Conservation (phyloP, 2,329 filamentous ascomycete genomes). For the Xylaria sp. region DNA sequence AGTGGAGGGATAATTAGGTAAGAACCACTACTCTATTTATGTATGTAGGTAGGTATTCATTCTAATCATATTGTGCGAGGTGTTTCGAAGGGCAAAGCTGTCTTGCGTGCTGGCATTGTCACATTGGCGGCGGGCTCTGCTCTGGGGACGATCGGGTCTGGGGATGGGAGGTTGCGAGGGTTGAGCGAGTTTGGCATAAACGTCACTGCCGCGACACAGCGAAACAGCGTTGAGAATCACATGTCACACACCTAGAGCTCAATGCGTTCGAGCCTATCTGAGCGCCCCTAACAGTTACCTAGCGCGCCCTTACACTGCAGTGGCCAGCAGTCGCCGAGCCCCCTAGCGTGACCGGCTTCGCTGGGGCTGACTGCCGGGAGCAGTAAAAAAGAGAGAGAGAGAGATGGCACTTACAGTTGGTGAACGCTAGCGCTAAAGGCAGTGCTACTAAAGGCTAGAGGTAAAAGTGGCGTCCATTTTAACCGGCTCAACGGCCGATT, state of each 20-base stretch:
- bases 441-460: not conserved
- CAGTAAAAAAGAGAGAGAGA: slow-evolving; percentile 1
- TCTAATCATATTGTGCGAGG: not conserved
- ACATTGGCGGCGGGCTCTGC: not conserved
- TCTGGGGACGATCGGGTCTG: not conserved
- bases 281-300: no score
- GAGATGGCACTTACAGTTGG: no score
- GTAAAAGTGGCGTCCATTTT: slow-evolving; percentile 1
- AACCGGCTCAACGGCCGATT: slow-evolving; percentile 8
- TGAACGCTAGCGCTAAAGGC: no score
- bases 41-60: not conserved
- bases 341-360: slow-evolving; percentile 7
- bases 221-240: slow-evolving; percentile 2
- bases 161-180: not conserved
- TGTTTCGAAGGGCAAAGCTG: no score
- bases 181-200: no score
- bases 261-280: no score
- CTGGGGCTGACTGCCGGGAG: not conserved
- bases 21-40: not conserved
- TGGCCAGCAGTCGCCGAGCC: no score
- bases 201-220: not conserved
- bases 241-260: no score
- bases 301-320: no score
- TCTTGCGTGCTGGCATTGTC: not conserved
- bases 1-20: not conserved